These are phyloP conservation scores for Neonectria faginata DNA, from an alignment of 2,329 filamentous ascomycete genomes.

Conservation along the genomic window DNA sequence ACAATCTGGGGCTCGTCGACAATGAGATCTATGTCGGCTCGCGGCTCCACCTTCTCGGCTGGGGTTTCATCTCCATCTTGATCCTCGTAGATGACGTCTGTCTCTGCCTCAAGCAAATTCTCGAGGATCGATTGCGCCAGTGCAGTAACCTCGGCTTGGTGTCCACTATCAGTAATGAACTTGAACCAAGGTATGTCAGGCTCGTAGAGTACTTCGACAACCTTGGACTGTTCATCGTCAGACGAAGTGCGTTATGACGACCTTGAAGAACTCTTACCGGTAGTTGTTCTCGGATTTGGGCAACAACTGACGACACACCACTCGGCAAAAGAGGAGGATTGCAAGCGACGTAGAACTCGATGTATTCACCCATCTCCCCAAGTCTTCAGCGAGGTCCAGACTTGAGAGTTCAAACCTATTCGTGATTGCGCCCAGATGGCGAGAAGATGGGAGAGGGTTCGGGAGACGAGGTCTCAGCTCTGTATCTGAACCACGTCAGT, in stretches of 20 bases:
- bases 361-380: conserved; percentile 31
- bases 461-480: neutral
- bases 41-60: neutral
- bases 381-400: neutral
- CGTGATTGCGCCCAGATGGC: neutral
- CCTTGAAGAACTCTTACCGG: conserved; percentile 26
- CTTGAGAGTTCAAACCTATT: neutral
- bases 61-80: neutral
- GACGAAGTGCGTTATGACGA: neutral
- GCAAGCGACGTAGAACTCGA: conserved; percentile 51
- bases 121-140: conserved; percentile 40
- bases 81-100: conserved; percentile 23
- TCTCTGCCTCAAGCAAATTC: conserved; percentile 37
- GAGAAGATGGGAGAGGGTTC: neutral
- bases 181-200: conserved; percentile 53
- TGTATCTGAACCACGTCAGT: neutral
- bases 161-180: conserved; percentile 34
- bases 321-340: conserved; percentile 50
- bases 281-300: conserved; percentile 20
- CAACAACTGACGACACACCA: conserved; percentile 47
- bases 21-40: conserved; percentile 39
- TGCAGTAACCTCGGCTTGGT: conserved; percentile 30
- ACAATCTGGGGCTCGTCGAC: conserved; percentile 35
- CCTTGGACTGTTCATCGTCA: conserved; percentile 20
- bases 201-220: conserved; percentile 52